Conservation (phyloP, 352 stramenopile species). For the Phytopythium cucurbitacearum region DNA sequence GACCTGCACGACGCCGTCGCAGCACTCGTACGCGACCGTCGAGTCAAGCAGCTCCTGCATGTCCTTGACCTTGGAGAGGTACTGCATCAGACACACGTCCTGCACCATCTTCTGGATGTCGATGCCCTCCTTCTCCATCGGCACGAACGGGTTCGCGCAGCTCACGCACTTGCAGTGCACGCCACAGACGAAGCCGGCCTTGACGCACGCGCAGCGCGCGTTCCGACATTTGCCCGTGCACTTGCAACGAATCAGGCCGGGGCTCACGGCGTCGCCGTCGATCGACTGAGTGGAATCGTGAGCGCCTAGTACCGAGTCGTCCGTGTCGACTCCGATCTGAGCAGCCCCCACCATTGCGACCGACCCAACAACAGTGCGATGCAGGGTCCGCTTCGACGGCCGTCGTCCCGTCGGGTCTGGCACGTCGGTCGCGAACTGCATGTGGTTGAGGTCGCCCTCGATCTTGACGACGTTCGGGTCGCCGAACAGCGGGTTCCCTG, state of each 20-base stretch:
- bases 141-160: conserved; percentile 76
- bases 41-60: conserved; percentile 80
- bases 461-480: conserved; percentile 15
- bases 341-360: conserved; percentile 3
- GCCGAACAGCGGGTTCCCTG: conserved; percentile 3
- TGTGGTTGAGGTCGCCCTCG: conserved; percentile 12
- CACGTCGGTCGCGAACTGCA: conserved; percentile 49
- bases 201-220: conserved; percentile 76
- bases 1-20: conserved; percentile 51
- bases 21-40: conserved; percentile 65
- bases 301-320: too few species aligned
- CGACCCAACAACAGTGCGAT: conserved; percentile 22
- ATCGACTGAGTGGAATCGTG: neutral
- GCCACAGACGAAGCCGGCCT: conserved; percentile 74
- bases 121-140: conserved; percentile 67
- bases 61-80: conserved; percentile 77
- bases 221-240: conserved; percentile 84
- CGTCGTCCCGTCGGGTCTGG: conserved; percentile 52
- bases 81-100: conserved; percentile 81
- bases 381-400: conserved; percentile 63
- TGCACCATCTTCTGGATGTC: conserved; percentile 59
- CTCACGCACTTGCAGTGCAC: conserved; percentile 73
- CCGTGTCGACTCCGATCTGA: neutral
- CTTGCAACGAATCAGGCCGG: conserved; percentile 49
- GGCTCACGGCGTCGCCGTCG: conserved; percentile 28